These are phyloP conservation scores for Inga laurina DNA, from an alignment of 306 rosid genomes.

Conservation along the genomic window DNA sequence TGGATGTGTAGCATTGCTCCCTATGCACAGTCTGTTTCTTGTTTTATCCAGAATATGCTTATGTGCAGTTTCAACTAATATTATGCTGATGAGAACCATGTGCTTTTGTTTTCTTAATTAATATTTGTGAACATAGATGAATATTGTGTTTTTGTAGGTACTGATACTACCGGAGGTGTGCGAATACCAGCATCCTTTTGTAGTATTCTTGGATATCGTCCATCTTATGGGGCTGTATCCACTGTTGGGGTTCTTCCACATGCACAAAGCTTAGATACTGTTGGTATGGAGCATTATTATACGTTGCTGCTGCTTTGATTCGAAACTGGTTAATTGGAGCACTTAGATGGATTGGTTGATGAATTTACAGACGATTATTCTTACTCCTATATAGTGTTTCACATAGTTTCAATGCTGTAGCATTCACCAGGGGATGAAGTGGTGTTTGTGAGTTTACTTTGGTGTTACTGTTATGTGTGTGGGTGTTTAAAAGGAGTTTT, in stretches of 20 bases:
- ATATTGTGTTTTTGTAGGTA: slow-evolving; percentile 51
- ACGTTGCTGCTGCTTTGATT: not conserved
- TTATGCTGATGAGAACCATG: not conserved
- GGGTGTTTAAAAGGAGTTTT: not conserved
- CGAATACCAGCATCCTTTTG: slow-evolving; percentile 85
- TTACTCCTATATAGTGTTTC: not conserved
- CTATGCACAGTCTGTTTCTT: slow-evolving; percentile 5
- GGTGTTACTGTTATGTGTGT: not conserved
- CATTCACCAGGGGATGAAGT: not conserved
- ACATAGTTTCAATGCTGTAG: not conserved
- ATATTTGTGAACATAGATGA: slow-evolving; percentile 16
- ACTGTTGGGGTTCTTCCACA: slow-evolving; percentile 70
- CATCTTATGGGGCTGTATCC: slow-evolving; percentile 78
- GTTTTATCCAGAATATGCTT: slow-evolving; percentile 7
- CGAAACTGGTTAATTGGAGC: not conserved
- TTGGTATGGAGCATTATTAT: slow-evolving; percentile 58
- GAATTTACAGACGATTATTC: slow-evolving; percentile 12
- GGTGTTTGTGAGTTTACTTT: not conserved
- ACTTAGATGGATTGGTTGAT: not conserved
- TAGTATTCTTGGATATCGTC: slow-evolving; percentile 77
- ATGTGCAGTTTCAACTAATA: slow-evolving; percentile 1
- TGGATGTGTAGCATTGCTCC: slow-evolving; percentile 25
- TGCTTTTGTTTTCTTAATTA: slow-evolving; percentile 10
- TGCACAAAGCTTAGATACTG: slow-evolving; percentile 76
- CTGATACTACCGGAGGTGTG: slow-evolving; percentile 81